Percentiles rank a stretch among this genome's conserved stretches.
These are phyloP conservation scores for Diaporthe destruens DNA, from an alignment of 2,329 filamentous ascomycete species.

Conservation along the genomic window DNA sequence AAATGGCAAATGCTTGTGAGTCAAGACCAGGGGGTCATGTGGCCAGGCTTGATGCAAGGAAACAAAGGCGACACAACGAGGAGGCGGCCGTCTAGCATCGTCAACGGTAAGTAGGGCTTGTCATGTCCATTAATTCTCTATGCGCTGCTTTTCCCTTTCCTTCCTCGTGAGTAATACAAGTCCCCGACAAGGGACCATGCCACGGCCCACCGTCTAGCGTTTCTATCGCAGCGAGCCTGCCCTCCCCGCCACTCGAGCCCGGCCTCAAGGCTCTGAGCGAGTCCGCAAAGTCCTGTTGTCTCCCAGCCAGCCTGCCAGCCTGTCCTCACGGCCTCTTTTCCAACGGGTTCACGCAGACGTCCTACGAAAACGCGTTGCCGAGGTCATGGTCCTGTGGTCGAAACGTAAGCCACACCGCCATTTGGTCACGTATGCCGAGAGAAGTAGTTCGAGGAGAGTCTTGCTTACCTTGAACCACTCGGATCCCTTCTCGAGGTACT, in stretches of 20 bases:
- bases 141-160: not conserved
- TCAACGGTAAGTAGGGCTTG: not conserved
- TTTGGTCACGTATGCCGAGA: not conserved
- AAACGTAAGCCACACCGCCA: conserved; percentile 36
- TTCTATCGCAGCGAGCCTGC: not conserved
- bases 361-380: conserved; percentile 64
- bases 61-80: not conserved
- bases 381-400: conserved; percentile 71
- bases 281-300: not conserved
- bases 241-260: not conserved
- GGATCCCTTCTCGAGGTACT: conserved; percentile 91
- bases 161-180: not conserved
- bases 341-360: not conserved
- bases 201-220: not conserved
- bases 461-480: conserved; percentile 88
- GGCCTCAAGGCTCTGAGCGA: not conserved
- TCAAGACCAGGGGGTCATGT: not conserved
- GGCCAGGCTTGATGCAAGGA: no score
- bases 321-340: not conserved
- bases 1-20: not conserved
- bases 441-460: conserved; percentile 11
- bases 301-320: no score
- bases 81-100: not conserved
- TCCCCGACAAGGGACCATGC: not conserved
- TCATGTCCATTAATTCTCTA: not conserved